Conservation (phyloP, 1,284 basidiomycete genomes). For the Marasmius tenuissimus region DNA sequence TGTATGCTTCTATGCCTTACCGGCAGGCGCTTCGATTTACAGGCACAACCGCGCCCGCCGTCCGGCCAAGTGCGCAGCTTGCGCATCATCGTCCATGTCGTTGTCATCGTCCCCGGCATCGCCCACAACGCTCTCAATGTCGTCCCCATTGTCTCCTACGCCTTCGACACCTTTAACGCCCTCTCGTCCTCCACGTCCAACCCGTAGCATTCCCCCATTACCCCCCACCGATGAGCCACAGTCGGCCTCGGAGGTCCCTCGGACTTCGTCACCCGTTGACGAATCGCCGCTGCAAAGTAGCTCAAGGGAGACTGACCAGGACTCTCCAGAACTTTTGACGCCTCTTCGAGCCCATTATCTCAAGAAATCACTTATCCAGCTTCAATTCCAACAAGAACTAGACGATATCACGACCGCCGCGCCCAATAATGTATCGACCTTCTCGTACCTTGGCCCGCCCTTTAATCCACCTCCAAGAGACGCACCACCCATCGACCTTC, state of each 20-base stretch:
- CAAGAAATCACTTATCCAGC: slow-evolving; percentile 90
- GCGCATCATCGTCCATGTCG: neutral
- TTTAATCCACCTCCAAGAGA: slow-evolving; percentile 74
- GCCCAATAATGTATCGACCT: slow-evolving; percentile 62
- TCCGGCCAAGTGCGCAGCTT: too few species aligned
- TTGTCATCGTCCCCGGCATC: neutral
- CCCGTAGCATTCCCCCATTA: slow-evolving; percentile 23
- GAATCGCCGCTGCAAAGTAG: neutral
- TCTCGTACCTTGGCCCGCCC: slow-evolving; percentile 86
- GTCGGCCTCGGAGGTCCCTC: slow-evolving; percentile 4
- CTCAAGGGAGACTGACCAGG: slow-evolving; percentile 6
- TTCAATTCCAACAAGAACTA: slow-evolving; percentile 82
- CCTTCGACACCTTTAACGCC: slow-evolving; percentile 1
- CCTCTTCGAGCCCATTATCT: slow-evolving; percentile 92
- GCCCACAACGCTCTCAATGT: slow-evolving; percentile 2
- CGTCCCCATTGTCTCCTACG: slow-evolving; percentile 9
- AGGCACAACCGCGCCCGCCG: too few species aligned
- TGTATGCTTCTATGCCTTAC: neutral
- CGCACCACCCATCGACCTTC: slow-evolving; percentile 68
- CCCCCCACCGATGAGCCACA: slow-evolving; percentile 16
- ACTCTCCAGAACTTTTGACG: slow-evolving; percentile 43
- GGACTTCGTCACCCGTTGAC: slow-evolving; percentile 5
- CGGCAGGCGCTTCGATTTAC: neutral
- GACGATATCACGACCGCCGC: slow-evolving; percentile 61
- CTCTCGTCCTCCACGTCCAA: slow-evolving; percentile 27